phyloP scores from a whole-genome alignment of 345 rosid species.

The Bruguiera sexangula region DNA sequence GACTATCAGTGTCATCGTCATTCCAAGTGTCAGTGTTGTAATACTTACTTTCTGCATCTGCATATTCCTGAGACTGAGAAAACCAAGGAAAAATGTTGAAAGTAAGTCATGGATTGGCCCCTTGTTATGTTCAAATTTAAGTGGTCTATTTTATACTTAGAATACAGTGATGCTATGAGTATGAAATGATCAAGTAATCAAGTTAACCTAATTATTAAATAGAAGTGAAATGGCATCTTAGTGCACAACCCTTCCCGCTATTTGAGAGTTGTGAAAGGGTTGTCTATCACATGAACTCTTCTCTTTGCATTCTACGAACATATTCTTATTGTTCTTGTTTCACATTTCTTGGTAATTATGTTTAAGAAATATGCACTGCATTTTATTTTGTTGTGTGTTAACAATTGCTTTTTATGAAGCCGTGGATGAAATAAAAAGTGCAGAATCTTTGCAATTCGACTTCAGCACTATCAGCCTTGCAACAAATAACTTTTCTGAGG shows the following conservation, averaged over 20 bases:
- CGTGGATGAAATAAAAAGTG: slow-evolving; percentile 3
- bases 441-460: slow-evolving; percentile 23
- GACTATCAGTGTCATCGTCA: slow-evolving; percentile 7
- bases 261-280: too few species aligned
- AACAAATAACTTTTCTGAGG: background rate
- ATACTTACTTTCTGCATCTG: slow-evolving; percentile 11
- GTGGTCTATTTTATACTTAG: too few species aligned
- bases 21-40: slow-evolving; percentile 5
- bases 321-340: too few species aligned
- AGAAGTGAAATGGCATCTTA: too few species aligned
- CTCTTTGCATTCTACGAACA: too few species aligned
- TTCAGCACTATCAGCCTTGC: background rate
- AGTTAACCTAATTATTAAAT: too few species aligned
- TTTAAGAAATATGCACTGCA: too few species aligned
- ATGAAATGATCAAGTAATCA: too few species aligned
- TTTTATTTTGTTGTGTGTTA: background rate
- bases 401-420: background rate
- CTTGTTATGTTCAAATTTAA: background rate
- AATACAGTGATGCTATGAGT: too few species aligned
- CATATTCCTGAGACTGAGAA: slow-evolving; percentile 14
- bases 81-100: background rate
- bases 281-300: too few species aligned
- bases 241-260: too few species aligned
- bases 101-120: slow-evolving; percentile 8
- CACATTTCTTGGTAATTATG: too few species aligned